Conservation (phyloP, 2,329 filamentous ascomycete species). For the Trichoderma harzianum region DNA sequence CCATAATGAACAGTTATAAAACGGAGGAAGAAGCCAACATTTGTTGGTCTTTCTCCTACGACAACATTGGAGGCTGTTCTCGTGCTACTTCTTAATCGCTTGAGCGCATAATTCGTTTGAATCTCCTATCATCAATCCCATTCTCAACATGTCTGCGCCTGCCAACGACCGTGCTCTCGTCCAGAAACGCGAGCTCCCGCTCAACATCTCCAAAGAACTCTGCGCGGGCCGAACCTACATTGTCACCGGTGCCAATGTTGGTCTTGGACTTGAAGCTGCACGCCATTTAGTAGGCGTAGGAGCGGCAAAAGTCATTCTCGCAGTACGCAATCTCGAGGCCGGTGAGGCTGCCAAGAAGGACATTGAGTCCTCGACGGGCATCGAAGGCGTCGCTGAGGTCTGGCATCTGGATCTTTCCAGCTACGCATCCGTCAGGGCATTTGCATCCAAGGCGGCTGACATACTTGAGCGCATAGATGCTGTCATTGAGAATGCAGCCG, state of each 20-base stretch:
- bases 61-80: not conserved
- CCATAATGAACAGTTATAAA: not conserved
- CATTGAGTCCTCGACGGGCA: slow-evolving; percentile 32
- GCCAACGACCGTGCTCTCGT: not conserved
- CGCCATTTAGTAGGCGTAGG: slow-evolving; percentile 39
- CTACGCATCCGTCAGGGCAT: slow-evolving; percentile 35
- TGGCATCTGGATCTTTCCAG: slow-evolving; percentile 44
- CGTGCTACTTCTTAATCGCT: not conserved
- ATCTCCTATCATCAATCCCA: not conserved
- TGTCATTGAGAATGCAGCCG: slow-evolving; percentile 41
- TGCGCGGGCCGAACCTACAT: slow-evolving; percentile 24
- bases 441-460: slow-evolving; percentile 29
- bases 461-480: slow-evolving; percentile 41
- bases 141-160: not conserved
- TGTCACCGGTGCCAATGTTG: slow-evolving; percentile 42
- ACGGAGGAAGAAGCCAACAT: not conserved
- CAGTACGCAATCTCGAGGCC: slow-evolving; percentile 38
- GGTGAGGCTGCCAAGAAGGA: slow-evolving; percentile 40
- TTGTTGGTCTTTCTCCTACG: not conserved
- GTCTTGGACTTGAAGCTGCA: slow-evolving; percentile 41
- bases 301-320: slow-evolving; percentile 43
- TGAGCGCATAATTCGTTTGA: not conserved
- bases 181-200: not conserved
- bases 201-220: not conserved
- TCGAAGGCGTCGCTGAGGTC: slow-evolving; percentile 34